These are phyloP conservation scores for Yueomyces sp. DNA, from an alignment of 1,139 yeast species.

Conservation along the genomic window DNA sequence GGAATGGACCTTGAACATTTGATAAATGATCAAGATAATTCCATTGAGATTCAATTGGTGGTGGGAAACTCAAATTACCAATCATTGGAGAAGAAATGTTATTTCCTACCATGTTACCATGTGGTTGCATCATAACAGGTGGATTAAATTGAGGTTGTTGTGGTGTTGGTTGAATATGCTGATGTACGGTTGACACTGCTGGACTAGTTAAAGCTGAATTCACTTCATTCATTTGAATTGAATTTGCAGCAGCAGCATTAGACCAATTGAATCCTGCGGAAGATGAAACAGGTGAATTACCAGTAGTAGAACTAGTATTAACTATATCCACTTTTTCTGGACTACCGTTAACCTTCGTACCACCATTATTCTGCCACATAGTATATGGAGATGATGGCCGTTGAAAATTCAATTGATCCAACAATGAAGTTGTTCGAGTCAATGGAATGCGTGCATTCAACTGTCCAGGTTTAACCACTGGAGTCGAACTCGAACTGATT, in stretches of 20 bases:
- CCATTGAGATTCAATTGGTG: constrained; percentile 20
- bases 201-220: constrained; percentile 1
- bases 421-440: constrained; percentile 12
- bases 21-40: constrained; percentile 21
- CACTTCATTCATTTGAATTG: background rate
- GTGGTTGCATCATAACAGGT: no score
- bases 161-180: background rate
- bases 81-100: no score
- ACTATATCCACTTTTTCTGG: background rate
- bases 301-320: constrained; percentile 2
- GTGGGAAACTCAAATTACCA: constrained; percentile 1
- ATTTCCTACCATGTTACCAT: no score
- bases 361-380: background rate
- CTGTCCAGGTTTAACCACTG: background rate
- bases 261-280: background rate
- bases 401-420: constrained; percentile 17
- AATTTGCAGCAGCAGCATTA: background rate
- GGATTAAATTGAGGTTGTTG: background rate
- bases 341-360: background rate
- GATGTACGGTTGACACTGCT: background rate
- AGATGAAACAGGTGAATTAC: background rate
- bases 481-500: constrained; percentile 1
- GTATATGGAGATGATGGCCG: constrained; percentile 10
- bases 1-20: constrained; percentile 24
- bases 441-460: constrained; percentile 4